phyloP scores from a whole-genome alignment of 768 basidiomycete species.

The Sistotremastrum suecicum region DNA sequence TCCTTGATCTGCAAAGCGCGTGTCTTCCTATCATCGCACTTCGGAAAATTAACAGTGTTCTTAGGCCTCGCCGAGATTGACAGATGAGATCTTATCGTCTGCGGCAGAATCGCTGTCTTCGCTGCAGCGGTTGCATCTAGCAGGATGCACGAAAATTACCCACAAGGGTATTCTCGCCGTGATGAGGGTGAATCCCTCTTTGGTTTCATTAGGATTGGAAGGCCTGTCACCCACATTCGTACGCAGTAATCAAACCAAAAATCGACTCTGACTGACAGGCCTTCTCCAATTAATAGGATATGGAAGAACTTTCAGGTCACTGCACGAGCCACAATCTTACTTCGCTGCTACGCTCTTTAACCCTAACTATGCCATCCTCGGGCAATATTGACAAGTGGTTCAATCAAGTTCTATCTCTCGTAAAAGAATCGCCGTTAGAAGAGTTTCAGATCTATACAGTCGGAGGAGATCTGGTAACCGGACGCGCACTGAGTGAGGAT shows the following conservation, averaged over 20 bases:
- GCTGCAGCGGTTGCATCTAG: slow-evolving; percentile 44
- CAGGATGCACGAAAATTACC: slow-evolving; percentile 59
- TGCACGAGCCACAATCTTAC: slow-evolving; percentile 26
- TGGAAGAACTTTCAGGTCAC: slow-evolving; percentile 27
- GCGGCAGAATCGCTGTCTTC: slow-evolving; percentile 34
- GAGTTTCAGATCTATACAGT: slow-evolving; percentile 50
- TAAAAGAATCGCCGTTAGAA: slow-evolving; percentile 37
- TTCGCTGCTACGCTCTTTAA: slow-evolving; percentile 36
- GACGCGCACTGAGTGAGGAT: slow-evolving; percentile 20
- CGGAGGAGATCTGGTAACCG: slow-evolving; percentile 23
- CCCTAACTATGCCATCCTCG: slow-evolving; percentile 34
- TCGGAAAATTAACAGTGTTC: background rate
- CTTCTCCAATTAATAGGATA: slow-evolving; percentile 27
- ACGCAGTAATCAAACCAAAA: slow-evolving; percentile 13
- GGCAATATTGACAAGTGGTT: slow-evolving; percentile 31
- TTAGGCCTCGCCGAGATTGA: slow-evolving; percentile 43
- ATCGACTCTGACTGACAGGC: background rate
- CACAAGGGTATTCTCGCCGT: slow-evolving; percentile 42
- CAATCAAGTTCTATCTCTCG: slow-evolving; percentile 23
- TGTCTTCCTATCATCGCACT: background rate
- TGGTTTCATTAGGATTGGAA: slow-evolving; percentile 48
- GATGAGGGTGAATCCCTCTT: slow-evolving; percentile 27
- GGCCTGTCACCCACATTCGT: slow-evolving; percentile 50
- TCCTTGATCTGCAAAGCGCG: slow-evolving; percentile 59
- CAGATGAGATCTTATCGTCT: slow-evolving; percentile 36